Base-by-base conservation (phyloP, 768 basidiomycete genomes). In the Boletus pseudopeckii region DNA sequence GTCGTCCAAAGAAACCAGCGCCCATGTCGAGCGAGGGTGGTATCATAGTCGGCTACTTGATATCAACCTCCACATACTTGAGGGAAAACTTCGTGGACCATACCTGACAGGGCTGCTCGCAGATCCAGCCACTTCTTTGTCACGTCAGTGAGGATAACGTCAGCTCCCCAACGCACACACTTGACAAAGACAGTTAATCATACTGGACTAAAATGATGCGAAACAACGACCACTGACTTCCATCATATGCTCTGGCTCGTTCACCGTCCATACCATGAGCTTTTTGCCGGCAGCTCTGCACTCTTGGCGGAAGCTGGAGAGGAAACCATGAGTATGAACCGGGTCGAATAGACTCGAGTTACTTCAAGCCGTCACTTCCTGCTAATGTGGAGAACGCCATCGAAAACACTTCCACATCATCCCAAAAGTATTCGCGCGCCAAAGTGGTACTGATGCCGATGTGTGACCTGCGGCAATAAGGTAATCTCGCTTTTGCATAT, bases 211-310 rank as follows among this genome's bases (percentile, higher is more conserved):
- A 36, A 24, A 13, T 8, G 46, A 14, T 8, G 46, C 9, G 20
- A 50, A 22, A 42, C 22, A 32, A 26, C 26, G 46, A 47, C 30
- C 6, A 70, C 82, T 40, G 28, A 85, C 90, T 83, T 93, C 90
- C 80, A 91, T 88, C 91, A 93, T 92, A 64, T 92, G 85, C 50
- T 83, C 83, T 10, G 84, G 84, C 43, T 86, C 80, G 65, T 99
- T 99, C 26, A 98, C 96, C 0, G 97, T 99, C 97, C 95, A 98
- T 4, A 93, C 92, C 81, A 95, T 87, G 52, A 98, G 61, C 60
- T 79, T 79, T 79, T 97, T 97, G 18, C 88, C 88, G 1, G 83
- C 83, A 15, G 66, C 75, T 67, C 85, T 84, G 74, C 92, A 94
- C 60, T 94, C 88, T 43, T 76, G 71, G 51, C 86, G 75, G 76